Base-by-base conservation (phyloP, 192 early-diverging fungal species). In the Entomortierella beljakovae region DNA sequence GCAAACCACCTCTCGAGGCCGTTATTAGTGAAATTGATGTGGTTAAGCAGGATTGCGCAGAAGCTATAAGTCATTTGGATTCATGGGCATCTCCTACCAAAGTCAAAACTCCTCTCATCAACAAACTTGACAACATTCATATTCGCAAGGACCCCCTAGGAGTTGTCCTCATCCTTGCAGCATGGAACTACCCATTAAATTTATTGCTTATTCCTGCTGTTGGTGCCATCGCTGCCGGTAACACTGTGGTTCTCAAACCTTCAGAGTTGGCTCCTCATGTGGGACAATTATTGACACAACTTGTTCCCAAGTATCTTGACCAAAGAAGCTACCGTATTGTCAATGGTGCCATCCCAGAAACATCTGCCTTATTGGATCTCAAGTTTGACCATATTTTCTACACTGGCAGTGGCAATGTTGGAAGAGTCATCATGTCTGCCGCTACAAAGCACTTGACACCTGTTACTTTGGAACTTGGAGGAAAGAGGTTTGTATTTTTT, bases 381-480 rank as follows among this genome's bases (percentile, higher is more conserved):
- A 86, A 85, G 52, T 97, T 95, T 62, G 95, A 99, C 81, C 92
- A 95, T 79, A 96, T 95, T 69, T 94, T 94, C 63, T 99, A 95
- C 82, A 99, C 97, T 0, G 97, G 97, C 58, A 92, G 87, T 70
- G 88, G 88, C 11, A 42, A 58, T 18, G 92, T 99, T 33, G 97
- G 91, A 40, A 92, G 89, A 67, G 88, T 96, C 31, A 87, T 98
- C 28, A 93, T 94, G 86, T 42, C 52, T 18, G 96, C 96, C 25
- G 96, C 96, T 26, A 91, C 93, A 20, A 91, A 96, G 74, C 81
- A 94, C 54, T 86, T 97, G 43, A 93, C 96, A 5, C 91, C 92
- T n/a, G 92, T 95, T 6, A 90, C 94, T 42, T 88, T 99, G 42
- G 97, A 98, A 83, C 90, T 99, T 26, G 97, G 97, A 51, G 97